phyloP scores from a whole-genome alignment of 2,329 filamentous ascomycete genomes.

The Teratosphaeria epicoccoides region DNA sequence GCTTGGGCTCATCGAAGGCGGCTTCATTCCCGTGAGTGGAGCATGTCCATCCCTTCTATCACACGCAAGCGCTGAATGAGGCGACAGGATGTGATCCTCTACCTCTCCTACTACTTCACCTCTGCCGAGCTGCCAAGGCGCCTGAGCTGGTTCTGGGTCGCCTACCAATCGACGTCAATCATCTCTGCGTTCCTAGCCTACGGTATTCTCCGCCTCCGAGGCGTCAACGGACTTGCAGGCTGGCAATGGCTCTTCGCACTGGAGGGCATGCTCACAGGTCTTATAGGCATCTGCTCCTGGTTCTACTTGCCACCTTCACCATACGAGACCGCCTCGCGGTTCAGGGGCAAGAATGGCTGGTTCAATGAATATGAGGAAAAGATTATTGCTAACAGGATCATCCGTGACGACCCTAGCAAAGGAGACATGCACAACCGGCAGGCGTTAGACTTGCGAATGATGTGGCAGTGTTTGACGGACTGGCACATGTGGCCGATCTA shows the following conservation, averaged over 20 bases:
- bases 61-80: background rate
- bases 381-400: conserved; percentile 54
- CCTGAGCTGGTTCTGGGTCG: conserved; percentile 58
- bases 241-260: conserved; percentile 46
- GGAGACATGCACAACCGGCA: conserved; percentile 53
- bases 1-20: conserved; percentile 33
- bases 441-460: conserved; percentile 37
- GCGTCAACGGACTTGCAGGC: conserved; percentile 29
- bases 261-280: conserved; percentile 32
- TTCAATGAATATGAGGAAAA: conserved; percentile 51
- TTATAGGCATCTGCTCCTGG: conserved; percentile 30
- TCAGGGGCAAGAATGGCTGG: conserved; percentile 52
- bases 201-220: conserved; percentile 30
- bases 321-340: conserved; percentile 50
- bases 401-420: conserved; percentile 52
- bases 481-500: conserved; percentile 51
- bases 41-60: background rate
- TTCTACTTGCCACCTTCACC: conserved; percentile 48
- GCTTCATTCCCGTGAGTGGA: conserved; percentile 42
- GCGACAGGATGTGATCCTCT: conserved; percentile 45
- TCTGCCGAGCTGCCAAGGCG: conserved; percentile 57
- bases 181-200: conserved; percentile 29
- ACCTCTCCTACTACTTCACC: conserved; percentile 67
- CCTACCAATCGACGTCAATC: conserved; percentile 45
- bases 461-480: conserved; percentile 42